Evolutionary conservation across 2,329 filamentous ascomycete genomes (phyloP).

Genomic region (Hawksworthiomyces lignivorus): DNA sequence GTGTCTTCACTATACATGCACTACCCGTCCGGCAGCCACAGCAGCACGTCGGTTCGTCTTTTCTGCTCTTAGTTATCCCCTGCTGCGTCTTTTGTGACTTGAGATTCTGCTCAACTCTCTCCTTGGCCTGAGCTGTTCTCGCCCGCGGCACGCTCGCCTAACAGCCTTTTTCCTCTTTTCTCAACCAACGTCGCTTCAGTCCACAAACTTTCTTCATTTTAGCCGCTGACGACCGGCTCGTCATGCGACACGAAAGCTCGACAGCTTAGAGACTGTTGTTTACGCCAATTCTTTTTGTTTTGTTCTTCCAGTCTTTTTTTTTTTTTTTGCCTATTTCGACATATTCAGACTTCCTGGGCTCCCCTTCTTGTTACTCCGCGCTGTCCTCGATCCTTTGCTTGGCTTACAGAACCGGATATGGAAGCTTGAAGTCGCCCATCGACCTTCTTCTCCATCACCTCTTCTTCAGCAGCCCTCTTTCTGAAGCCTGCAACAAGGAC

Average conservation of each 20-base stretch:
- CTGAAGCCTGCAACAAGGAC: slow-evolving; percentile 1
- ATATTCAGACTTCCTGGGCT: no score
- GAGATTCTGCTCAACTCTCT: no score
- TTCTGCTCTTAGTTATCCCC: slow-evolving; percentile 8
- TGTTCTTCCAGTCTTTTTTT: neutral
- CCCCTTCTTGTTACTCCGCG: no score
- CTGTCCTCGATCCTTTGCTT: no score
- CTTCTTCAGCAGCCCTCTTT: neutral
- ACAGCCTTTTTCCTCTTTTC: neutral
- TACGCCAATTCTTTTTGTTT: no score
- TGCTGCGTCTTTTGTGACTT: neutral
- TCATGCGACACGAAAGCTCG: slow-evolving; percentile 10
- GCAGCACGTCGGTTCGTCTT: no score
- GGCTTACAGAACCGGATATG: neutral
- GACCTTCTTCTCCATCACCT: neutral
- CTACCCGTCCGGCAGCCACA: no score
- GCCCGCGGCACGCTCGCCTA: neutral
- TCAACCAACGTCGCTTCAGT: neutral
- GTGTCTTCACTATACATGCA: slow-evolving; percentile 1
- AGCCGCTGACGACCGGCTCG: slow-evolving; percentile 14
- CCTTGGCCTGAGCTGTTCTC: no score
- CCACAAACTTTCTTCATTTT: no score
- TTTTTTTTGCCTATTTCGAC: no score
- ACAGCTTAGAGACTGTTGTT: neutral
- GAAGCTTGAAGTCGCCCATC: slow-evolving; percentile 1